Evolutionary conservation across 768 basidiomycete genomes (phyloP).

Genomic region (Trametes cingulata): DNA sequence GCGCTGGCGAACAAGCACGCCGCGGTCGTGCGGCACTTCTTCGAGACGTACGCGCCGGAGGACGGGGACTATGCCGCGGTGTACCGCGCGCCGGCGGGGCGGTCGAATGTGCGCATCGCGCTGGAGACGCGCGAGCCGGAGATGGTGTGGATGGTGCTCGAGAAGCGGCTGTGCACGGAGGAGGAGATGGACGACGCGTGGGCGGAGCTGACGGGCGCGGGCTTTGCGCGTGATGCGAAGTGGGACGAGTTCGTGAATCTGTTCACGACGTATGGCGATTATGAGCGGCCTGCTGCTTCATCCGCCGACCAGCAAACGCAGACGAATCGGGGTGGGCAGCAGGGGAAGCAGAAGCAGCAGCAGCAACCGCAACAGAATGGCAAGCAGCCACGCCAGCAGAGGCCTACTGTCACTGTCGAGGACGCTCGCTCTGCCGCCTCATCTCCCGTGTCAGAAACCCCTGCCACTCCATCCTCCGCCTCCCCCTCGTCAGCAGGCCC

Average conservation of each 20-base stretch:
- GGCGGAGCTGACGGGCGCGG: constrained; percentile 42
- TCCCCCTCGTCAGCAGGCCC: background rate
- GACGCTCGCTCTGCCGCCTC: constrained; percentile 2
- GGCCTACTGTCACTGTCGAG: constrained; percentile 7
- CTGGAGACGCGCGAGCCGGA: constrained; percentile 63
- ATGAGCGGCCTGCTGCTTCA: constrained; percentile 30
- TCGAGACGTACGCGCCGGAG: constrained; percentile 58
- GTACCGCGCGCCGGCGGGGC: constrained; percentile 46
- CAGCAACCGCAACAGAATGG: background rate
- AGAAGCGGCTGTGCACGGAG: constrained; percentile 51
- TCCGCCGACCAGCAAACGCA: constrained; percentile 27
- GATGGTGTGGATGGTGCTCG: constrained; percentile 62
- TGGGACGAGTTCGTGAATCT: constrained; percentile 54
- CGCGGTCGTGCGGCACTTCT: constrained; percentile 57
- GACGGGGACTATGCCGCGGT: constrained; percentile 50
- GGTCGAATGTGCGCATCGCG: constrained; percentile 54
- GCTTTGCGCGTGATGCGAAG: constrained; percentile 28
- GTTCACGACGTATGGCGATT: constrained; percentile 51
- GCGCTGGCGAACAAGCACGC: constrained; percentile 57
- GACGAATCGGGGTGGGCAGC: background rate
- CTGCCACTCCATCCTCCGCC: background rate
- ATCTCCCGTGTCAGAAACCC: constrained; percentile 3
- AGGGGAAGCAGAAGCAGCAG: too few species aligned
- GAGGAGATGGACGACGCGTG: constrained; percentile 54
- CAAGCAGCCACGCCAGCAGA: constrained; percentile 3